These are phyloP conservation scores for Melocanna baccifera DNA, from an alignment of 176 grass and related monocot genomes.

Conservation along the genomic window DNA sequence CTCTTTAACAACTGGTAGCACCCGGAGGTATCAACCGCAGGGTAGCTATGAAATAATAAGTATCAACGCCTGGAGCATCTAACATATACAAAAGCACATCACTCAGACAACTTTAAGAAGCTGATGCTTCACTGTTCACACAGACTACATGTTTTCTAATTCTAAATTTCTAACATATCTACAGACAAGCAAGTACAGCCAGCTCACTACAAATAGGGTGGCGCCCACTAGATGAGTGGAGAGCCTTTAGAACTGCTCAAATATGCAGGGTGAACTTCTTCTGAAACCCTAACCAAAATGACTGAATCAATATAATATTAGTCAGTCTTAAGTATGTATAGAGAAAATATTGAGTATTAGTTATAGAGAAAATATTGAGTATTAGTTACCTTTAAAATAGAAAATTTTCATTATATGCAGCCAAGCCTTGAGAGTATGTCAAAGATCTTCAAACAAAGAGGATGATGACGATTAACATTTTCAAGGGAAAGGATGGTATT, in stretches of 20 bases:
- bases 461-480: slow-evolving; percentile 30
- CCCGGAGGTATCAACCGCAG: background rate
- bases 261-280: background rate
- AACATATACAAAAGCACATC: background rate
- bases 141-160: background rate
- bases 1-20: background rate
- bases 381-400: slow-evolving; percentile 11
- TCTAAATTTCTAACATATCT: no score
- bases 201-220: background rate
- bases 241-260: background rate
- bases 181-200: background rate
- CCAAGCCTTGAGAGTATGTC: slow-evolving; percentile 16
- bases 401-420: background rate
- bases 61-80: background rate
- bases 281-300: background rate
- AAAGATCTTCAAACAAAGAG: slow-evolving; percentile 47
- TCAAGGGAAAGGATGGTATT: slow-evolving; percentile 33
- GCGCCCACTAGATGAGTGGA: background rate
- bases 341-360: no score
- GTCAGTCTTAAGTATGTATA: background rate
- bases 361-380: no score
- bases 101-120: background rate
- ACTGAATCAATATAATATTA: background rate
- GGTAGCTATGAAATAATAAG: background rate
- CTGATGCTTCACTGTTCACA: background rate